Conservation (phyloP, 2,329 filamentous ascomycete species). For the Beauveria sp. region DNA sequence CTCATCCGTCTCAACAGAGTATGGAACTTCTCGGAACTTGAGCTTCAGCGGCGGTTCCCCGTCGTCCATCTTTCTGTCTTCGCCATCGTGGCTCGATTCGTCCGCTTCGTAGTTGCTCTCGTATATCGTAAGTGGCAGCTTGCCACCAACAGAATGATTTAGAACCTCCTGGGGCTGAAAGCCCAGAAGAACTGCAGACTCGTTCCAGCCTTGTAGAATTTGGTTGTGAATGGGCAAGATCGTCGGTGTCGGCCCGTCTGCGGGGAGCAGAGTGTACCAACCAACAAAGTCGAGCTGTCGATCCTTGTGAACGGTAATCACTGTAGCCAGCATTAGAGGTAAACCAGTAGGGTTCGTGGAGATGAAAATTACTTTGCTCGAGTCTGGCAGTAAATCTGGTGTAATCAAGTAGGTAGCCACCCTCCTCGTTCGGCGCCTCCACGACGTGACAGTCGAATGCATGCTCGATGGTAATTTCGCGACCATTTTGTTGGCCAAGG, state of each 20-base stretch:
- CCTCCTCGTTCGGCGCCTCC: conserved; percentile 36
- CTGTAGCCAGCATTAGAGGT: conserved; percentile 34
- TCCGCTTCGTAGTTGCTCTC: conserved; percentile 76
- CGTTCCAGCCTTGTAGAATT: conserved; percentile 67
- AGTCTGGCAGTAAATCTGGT: conserved; percentile 71
- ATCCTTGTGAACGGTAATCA: conserved; percentile 80
- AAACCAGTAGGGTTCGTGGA: neutral
- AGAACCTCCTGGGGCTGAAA: conserved; percentile 65
- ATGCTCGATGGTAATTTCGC: conserved; percentile 85
- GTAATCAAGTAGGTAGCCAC: conserved; percentile 54
- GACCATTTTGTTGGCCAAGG: conserved; percentile 85
- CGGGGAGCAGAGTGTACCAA: conserved; percentile 77
- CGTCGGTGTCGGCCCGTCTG: conserved; percentile 60
- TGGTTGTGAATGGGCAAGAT: conserved; percentile 71
- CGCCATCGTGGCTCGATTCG: conserved; percentile 44
- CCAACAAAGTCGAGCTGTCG: conserved; percentile 81
- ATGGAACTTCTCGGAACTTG: conserved; percentile 76
- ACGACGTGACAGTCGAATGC: conserved; percentile 73
- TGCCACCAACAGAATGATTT: conserved; percentile 57
- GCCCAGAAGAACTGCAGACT: conserved; percentile 78
- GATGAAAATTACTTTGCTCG: conserved; percentile 61
- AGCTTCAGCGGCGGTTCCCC: conserved; percentile 49
- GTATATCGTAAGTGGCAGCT: conserved; percentile 84
- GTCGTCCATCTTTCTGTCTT: conserved; percentile 68
- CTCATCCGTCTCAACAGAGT: conserved; percentile 86